Conservation (phyloP, 345 rosid genomes). For the Hypericum androsaemum region DNA sequence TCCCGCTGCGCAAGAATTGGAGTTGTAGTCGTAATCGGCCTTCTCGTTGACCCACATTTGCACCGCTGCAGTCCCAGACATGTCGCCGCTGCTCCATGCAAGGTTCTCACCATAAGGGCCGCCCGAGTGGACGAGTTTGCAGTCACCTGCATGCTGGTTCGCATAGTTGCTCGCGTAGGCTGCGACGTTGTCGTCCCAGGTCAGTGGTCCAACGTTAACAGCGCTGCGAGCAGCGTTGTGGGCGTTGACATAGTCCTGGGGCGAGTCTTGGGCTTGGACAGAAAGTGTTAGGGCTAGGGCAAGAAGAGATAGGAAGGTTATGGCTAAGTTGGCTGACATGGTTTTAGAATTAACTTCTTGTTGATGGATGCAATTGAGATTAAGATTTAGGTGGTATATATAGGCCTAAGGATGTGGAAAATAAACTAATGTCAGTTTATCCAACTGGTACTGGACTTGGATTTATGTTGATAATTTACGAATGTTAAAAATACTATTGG, state of each 20-base stretch:
- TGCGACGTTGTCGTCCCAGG: neutral
- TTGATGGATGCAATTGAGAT: too few species aligned
- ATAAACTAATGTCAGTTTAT: too few species aligned
- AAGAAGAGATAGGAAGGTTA: neutral
- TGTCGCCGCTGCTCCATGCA: neutral
- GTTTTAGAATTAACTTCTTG: neutral
- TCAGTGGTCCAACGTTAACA: neutral
- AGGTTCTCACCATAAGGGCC: constrained; percentile 8
- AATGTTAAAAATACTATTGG: too few species aligned
- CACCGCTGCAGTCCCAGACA: neutral
- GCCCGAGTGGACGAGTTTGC: constrained; percentile 3
- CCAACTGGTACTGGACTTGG: too few species aligned
- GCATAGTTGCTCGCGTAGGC: neutral
- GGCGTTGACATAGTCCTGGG: neutral
- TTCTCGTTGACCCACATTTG: constrained; percentile 7
- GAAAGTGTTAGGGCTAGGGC: neutral
- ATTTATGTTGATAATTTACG: too few species aligned
- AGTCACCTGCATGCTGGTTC: neutral
- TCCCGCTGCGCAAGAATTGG: neutral
- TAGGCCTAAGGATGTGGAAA: too few species aligned
- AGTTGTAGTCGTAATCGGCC: neutral
- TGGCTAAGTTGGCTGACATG: neutral
- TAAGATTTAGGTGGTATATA: too few species aligned
- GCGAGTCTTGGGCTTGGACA: neutral
- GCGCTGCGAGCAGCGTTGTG: constrained; percentile 1